Evolutionary conservation across 106 monocot species (phyloP).

Genomic region (Narthecium ossifragum): DNA sequence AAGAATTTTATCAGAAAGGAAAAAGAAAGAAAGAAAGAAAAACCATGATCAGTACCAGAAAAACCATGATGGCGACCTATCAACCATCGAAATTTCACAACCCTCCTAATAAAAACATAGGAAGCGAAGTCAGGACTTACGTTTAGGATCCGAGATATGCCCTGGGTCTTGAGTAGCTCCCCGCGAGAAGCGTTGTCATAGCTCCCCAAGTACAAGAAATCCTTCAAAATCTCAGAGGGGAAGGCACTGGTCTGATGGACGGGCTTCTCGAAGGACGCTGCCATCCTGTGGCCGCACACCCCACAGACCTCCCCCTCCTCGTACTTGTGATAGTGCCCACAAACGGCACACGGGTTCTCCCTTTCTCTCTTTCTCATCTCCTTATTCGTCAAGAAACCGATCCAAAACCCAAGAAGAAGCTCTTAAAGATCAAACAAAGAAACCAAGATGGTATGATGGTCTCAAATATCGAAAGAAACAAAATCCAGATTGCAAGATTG

Average conservation of each 20-base stretch:
- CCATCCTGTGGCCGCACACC: slow-evolving; percentile 30
- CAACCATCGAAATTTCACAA: too few species aligned
- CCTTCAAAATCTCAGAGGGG: slow-evolving; percentile 26
- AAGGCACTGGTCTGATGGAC: slow-evolving; percentile 18
- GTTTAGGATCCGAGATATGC: slow-evolving; percentile 38
- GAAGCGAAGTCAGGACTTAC: too few species aligned
- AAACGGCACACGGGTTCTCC: slow-evolving; percentile 43
- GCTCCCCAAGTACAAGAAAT: slow-evolving; percentile 30
- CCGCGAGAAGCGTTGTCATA: slow-evolving; percentile 39
- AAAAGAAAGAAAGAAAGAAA: background rate
- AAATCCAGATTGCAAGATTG: too few species aligned
- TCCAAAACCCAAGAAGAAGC: background rate
- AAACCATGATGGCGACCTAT: too few species aligned
- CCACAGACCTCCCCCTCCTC: slow-evolving; percentile 40
- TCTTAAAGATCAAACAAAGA: slow-evolving; percentile 1
- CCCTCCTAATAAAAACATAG: too few species aligned
- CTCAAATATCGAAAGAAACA: too few species aligned
- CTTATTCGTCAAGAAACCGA: background rate
- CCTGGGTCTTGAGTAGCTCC: slow-evolving; percentile 38
- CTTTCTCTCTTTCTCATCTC: slow-evolving; percentile 48
- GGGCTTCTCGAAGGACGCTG: slow-evolving; percentile 1
- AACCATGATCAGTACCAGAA: too few species aligned
- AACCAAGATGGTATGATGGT: too few species aligned
- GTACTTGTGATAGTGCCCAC: slow-evolving; percentile 42
- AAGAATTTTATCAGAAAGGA: too few species aligned